Base-by-base conservation (phyloP, 345 rosid genomes). In the Kernera saxatilis region DNA sequence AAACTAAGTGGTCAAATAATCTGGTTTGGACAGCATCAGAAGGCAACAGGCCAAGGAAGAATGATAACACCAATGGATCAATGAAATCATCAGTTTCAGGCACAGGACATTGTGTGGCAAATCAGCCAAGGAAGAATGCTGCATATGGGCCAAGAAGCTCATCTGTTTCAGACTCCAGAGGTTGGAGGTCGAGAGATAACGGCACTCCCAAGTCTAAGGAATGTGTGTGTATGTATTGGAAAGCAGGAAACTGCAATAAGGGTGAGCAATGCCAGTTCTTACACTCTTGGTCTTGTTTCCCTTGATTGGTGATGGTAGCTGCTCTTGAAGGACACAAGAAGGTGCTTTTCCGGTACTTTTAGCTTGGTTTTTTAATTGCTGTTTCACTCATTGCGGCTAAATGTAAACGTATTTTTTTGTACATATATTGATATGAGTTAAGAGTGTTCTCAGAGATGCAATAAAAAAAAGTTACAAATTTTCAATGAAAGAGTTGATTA, bases 251-350 rank as follows among this genome's bases (percentile, higher is more conserved):
- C 5, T 77, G 80, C 64, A 72, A 71, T 52, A 58, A 48, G 35
- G 77, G 80, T 37, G 80, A 77, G 0, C 41, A 72, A 8, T 72
- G 80, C 39, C 73, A 27, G 18, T 77, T 72, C 33, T 60, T 77
- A 48, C 80, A 77, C 64, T 72, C 77, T 51, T 71, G 77, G 77
- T 52, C 56, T 59, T 8, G 30, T 55, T 37, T 67, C 25, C 64
- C 76, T 60, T 77, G 80, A 5, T 22, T 67, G 52, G n/a, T 9
- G 7, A 66, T 59, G 80, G 39, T 72, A 44, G 70, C 73, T 66
- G 1, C 57, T 33, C 80, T 77, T 32, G 77, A 72, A 66, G 80
- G 80, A 44, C 80, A 77, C 70, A 58, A 50, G 37, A 77, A 72
- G 61, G 80, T 76, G 29, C 12, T 5, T 56, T 58, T 39, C 6